Conservation (phyloP, 2,329 filamentous ascomycete genomes). For the Meredithiella fracta region DNA sequence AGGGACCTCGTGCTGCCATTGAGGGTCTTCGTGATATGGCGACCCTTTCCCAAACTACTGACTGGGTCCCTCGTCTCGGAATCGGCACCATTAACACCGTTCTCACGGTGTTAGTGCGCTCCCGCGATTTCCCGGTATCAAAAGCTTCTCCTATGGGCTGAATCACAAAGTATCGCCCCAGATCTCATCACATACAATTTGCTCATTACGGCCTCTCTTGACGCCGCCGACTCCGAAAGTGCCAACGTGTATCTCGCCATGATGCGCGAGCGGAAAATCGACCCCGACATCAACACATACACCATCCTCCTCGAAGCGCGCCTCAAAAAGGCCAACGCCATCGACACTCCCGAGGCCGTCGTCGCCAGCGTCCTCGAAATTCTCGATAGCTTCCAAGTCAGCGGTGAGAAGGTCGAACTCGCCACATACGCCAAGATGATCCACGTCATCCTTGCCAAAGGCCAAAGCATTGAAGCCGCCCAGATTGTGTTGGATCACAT, state of each 20-base stretch:
- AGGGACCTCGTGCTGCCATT: conserved; percentile 39
- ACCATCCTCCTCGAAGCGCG: conserved; percentile 52
- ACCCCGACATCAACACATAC: conserved; percentile 53
- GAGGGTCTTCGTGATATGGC: conserved; percentile 48
- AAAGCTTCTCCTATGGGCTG: conserved; percentile 42
- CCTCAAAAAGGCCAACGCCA: conserved; percentile 19
- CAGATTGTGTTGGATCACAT: conserved; percentile 38
- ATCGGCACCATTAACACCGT: conserved; percentile 54
- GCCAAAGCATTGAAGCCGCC: conserved; percentile 29
- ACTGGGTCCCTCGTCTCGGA: conserved; percentile 30
- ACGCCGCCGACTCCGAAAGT: conserved; percentile 31
- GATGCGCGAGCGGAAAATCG: conserved; percentile 41
- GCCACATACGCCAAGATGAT: conserved; percentile 56
- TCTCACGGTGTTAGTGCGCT: conserved; percentile 42
- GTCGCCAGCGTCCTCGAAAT: conserved; percentile 34
- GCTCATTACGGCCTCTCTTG: conserved; percentile 40
- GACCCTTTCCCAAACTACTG: conserved; percentile 17
- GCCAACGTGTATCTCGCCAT: conserved; percentile 36
- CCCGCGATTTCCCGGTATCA: conserved; percentile 31
- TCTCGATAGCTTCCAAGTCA: conserved; percentile 39
- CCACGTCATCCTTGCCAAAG: conserved; percentile 30
- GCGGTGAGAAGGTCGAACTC: conserved; percentile 41
- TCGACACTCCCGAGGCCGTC: conserved; percentile 30
- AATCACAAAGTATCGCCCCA: conserved; percentile 35
- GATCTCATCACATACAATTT: conserved; percentile 50